phyloP scores from a whole-genome alignment of 23 red algal genomes.

The Agarophyton chilense region DNA sequence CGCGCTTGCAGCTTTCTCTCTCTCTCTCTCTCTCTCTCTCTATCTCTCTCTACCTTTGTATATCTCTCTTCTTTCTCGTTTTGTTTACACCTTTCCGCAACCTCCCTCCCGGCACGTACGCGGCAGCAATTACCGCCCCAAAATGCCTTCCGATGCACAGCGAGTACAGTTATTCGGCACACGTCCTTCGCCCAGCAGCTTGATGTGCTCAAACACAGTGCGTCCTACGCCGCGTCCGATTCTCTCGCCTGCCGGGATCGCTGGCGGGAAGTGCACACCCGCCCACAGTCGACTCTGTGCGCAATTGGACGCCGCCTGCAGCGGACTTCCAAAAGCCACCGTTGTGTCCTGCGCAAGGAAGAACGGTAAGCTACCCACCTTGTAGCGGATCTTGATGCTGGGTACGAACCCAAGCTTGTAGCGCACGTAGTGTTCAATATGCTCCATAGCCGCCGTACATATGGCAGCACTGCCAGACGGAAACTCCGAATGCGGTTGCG shows the following conservation, averaged over 20 bases:
- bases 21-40: background rate
- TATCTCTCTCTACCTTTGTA: no score
- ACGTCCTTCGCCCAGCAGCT: constrained; percentile 9
- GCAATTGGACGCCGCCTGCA: constrained; percentile 32
- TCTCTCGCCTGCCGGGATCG: constrained; percentile 15
- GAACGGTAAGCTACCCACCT: constrained; percentile 26
- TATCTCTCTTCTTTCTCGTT: no score
- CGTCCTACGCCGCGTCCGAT: constrained; percentile 45
- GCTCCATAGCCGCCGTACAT: constrained; percentile 49
- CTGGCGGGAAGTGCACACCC: constrained; percentile 55
- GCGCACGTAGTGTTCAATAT: background rate
- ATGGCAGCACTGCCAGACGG: constrained; percentile 40
- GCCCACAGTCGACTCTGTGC: constrained; percentile 54
- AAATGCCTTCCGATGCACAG: background rate
- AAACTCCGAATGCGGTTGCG: constrained; percentile 61
- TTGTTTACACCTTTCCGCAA: no score
- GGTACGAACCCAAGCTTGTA: constrained; percentile 29
- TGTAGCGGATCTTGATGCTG: constrained; percentile 32
- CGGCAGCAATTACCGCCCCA: background rate
- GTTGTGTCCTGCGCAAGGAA: background rate
- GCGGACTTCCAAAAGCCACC: constrained; percentile 20
- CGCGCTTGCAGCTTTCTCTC: background rate
- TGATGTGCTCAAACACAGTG: constrained; percentile 45
- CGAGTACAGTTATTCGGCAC: constrained; percentile 28
- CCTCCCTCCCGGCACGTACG: background rate